These are phyloP conservation scores for Mycena epipterygia DNA, from an alignment of 768 basidiomycete genomes.

Conservation along the genomic window DNA sequence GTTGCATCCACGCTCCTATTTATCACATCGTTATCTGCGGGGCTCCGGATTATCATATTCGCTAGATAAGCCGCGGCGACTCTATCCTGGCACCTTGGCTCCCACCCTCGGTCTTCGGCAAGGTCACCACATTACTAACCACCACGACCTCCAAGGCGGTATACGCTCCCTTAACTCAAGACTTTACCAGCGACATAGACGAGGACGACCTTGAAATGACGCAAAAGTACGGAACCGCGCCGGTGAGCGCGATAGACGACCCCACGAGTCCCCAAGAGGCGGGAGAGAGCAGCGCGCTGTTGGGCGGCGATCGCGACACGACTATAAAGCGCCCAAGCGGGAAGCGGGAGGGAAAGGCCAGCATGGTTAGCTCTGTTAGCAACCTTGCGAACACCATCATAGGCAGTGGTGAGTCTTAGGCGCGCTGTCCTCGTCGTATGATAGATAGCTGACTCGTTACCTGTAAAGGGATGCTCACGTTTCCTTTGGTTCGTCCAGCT, in stretches of 20 bases:
- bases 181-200: constrained; percentile 1
- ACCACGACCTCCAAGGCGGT: constrained; percentile 5
- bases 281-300: constrained; percentile 72
- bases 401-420: constrained; percentile 77
- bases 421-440: constrained; percentile 1
- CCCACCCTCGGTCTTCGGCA: constrained; percentile 17
- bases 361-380: constrained; percentile 75
- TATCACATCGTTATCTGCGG: constrained; percentile 22
- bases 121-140: constrained; percentile 22
- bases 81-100: constrained; percentile 30
- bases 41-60: constrained; percentile 1
- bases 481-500: constrained; percentile 74
- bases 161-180: constrained; percentile 17
- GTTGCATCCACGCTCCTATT: constrained; percentile 23
- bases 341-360: constrained; percentile 75
- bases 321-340: constrained; percentile 33
- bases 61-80: constrained; percentile 13
- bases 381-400: constrained; percentile 93
- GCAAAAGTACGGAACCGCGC: constrained; percentile 75
- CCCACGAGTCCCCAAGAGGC: constrained; percentile 40
- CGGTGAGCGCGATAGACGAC: constrained; percentile 49
- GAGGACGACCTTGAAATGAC: constrained; percentile 69
- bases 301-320: constrained; percentile 58
- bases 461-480: constrained; percentile 85
- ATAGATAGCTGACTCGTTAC: not conserved